These are phyloP conservation scores for Teunomyces gatunensis DNA, from an alignment of 805 yeast genomes.

Conservation along the genomic window DNA sequence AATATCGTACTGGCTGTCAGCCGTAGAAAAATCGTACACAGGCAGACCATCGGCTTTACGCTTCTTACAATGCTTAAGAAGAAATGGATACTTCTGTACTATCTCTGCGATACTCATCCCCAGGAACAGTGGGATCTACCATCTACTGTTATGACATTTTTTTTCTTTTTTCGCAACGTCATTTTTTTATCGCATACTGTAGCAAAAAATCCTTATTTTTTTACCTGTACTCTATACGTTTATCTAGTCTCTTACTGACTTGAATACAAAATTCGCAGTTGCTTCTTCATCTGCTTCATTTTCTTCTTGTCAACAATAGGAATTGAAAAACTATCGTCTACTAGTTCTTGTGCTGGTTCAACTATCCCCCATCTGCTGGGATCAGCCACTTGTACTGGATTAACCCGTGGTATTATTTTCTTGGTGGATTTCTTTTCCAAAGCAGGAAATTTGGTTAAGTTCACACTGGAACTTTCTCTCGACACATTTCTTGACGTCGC, in stretches of 20 bases:
- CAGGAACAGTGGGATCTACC: not conserved
- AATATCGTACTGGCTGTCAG: constrained; percentile 14
- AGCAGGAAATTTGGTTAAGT: constrained; percentile 47
- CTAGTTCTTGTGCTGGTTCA: not conserved
- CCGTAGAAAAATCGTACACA: constrained; percentile 11
- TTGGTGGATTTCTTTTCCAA: constrained; percentile 39
- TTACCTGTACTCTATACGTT: not conserved
- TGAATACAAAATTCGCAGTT: constrained; percentile 7
- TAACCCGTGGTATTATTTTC: constrained; percentile 55
- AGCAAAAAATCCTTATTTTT: too few relatives aligned
- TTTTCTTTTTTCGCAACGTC: not conserved
- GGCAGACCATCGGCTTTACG: constrained; percentile 4
- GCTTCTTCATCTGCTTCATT: constrained; percentile 12
- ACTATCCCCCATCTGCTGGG: constrained; percentile 27
- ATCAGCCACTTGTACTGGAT: constrained; percentile 34
- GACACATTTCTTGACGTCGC: constrained; percentile 8
- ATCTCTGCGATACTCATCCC: not conserved
- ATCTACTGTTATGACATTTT: not conserved
- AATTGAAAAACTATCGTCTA: constrained; percentile 4
- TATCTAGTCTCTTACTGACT: not conserved
- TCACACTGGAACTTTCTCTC: constrained; percentile 12
- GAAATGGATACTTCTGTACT: constrained; percentile 5
- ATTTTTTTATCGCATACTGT: too few relatives aligned
- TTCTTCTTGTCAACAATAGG: constrained; percentile 10
- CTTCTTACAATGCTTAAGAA: constrained; percentile 6